Base-by-base conservation (phyloP, 1,284 basidiomycete genomes). In the Ceratobasidium sp. region DNA sequence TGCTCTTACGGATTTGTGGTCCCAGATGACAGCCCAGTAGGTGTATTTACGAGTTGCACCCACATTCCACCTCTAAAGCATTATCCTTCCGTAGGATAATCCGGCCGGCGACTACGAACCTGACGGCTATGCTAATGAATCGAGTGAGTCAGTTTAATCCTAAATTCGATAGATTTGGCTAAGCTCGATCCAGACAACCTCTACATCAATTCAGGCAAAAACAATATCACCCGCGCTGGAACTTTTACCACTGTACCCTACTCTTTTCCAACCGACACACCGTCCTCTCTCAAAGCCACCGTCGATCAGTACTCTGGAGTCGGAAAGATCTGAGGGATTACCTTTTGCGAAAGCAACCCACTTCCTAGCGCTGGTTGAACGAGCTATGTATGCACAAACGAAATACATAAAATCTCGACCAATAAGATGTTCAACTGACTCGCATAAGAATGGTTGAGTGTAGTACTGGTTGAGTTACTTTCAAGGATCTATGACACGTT, bases 11-110 rank as follows among this genome's bases (percentile, higher is more conserved):
- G 64, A 10, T 67, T 67, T 55, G 64, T 67, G 34, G 50, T 67
- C 21, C 64, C 64, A 6, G 64, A 67, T 46, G 64, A 67, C 23
- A 67, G 64, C 64, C 64, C 64, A 23, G 64, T 67, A 21, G 55
- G 64, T 53, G 21, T 14, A n/a, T n/a, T n/a, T n/a, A n/a, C n/a
- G n/a, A n/a, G n/a, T n/a, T n/a, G n/a, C n/a, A n/a, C n/a, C n/a
- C n/a, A n/a, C n/a, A n/a, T n/a, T n/a, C n/a, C n/a, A n/a, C n/a
- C n/a, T n/a, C n/a, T n/a, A n/a, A n/a, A n/a, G n/a, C n/a, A n/a
- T n/a, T n/a, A n/a, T n/a, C 46, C 28, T 3, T 41, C 18, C 30
- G 10, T 23, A 67, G 64, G 52, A 55, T 55, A 32, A 53, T 23
- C 64, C 64, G 39, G 43, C 34, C 21, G 64, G 64, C 9, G 64